phyloP scores from a whole-genome alignment of 257 asterid genomes.

The Parsonsia alboflavescens region DNA sequence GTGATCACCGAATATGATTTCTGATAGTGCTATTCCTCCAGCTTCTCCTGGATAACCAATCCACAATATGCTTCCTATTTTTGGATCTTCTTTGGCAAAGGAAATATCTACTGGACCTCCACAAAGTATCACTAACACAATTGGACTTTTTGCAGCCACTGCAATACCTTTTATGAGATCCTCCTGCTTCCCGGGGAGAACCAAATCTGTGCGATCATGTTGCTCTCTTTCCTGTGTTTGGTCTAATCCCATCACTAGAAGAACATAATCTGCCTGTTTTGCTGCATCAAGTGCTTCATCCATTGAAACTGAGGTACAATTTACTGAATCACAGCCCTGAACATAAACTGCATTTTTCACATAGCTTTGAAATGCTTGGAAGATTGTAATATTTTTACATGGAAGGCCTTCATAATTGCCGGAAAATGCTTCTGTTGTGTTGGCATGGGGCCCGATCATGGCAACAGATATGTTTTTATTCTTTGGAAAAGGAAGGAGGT shows the following conservation, averaged over 20 bases:
- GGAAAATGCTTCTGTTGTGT: constrained; percentile 21
- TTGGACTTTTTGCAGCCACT: constrained; percentile 36
- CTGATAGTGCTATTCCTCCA: constrained; percentile 59
- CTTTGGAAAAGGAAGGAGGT: constrained; percentile 58
- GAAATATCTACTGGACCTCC: constrained; percentile 76
- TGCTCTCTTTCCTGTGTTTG: constrained; percentile 49
- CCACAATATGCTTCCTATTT: constrained; percentile 65
- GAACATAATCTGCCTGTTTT: constrained; percentile 39
- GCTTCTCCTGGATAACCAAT: constrained; percentile 74
- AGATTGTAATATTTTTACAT: constrained; percentile 42
- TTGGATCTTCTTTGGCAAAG: constrained; percentile 45
- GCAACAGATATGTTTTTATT: constrained; percentile 37
- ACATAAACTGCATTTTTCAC: constrained; percentile 22
- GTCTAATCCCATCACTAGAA: constrained; percentile 64
- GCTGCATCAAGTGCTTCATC: constrained; percentile 33
- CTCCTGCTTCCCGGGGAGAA: constrained; percentile 55
- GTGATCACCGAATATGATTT: constrained; percentile 49
- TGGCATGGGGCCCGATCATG: constrained; percentile 60
- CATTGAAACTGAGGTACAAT: constrained; percentile 35
- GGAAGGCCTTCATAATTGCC: constrained; percentile 72
- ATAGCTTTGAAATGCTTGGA: constrained; percentile 44
- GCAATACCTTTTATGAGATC: constrained; percentile 37
- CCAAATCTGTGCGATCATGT: constrained; percentile 42
- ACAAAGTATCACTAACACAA: constrained; percentile 42
- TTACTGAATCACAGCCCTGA: constrained; percentile 38